phyloP scores from a whole-genome alignment of 352 stramenopile genomes.

The Plasmopara halstedii region DNA sequence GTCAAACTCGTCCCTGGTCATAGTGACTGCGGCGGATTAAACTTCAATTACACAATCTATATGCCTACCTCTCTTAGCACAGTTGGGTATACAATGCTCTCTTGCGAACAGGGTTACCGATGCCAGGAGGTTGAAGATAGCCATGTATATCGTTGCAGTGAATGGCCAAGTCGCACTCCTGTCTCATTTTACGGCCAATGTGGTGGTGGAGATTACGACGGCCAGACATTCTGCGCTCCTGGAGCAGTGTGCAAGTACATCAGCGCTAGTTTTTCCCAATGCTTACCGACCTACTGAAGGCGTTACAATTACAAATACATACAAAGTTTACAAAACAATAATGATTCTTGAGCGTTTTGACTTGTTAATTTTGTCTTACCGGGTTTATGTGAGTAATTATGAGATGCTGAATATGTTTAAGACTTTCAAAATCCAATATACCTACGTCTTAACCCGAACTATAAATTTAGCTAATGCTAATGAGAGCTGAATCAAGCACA shows the following conservation, averaged over 20 bases:
- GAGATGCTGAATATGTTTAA: too few species aligned
- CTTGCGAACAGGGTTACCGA: constrained; percentile 11
- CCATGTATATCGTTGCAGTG: constrained; percentile 8
- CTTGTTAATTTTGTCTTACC: too few species aligned
- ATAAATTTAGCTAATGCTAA: too few species aligned
- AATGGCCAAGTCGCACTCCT: constrained; percentile 13
- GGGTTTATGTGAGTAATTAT: too few species aligned
- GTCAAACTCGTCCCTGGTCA: constrained; percentile 8
- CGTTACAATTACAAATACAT: too few species aligned
- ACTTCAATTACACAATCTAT: constrained; percentile 21
- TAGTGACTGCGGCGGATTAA: constrained; percentile 8
- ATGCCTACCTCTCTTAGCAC: constrained; percentile 6
- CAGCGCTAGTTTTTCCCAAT: constrained; percentile 9
- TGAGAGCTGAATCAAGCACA: too few species aligned
- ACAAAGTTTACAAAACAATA: too few species aligned
- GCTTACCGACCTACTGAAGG: not conserved
- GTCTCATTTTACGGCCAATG: constrained; percentile 21
- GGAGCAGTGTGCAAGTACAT: constrained; percentile 22
- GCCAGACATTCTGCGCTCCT: constrained; percentile 19
- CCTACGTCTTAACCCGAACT: too few species aligned
- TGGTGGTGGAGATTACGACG: constrained; percentile 15
- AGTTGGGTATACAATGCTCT: constrained; percentile 5
- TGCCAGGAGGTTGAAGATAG: constrained; percentile 8
- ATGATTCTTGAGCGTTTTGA: too few species aligned
- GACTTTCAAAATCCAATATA: too few species aligned